Base-by-base conservation (phyloP, 176 grass and related monocot genomes). In the Aegilops speltoides region DNA sequence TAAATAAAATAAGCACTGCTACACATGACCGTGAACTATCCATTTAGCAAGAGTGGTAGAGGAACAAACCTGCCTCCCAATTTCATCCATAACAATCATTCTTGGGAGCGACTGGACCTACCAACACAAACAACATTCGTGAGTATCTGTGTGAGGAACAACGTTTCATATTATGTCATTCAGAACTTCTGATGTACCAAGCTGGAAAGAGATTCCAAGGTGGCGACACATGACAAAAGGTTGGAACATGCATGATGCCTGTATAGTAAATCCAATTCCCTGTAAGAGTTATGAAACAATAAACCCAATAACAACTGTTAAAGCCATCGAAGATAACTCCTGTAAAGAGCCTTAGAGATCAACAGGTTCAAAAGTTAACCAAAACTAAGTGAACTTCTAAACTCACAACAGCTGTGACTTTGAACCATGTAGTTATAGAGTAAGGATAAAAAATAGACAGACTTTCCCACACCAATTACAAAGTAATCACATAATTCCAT, bases 51-150 rank as follows among this genome's bases (percentile, higher is more conserved):
- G 13, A 68, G 22, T 80, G 59, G 43, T 38, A 75, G 17, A 85
- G 50, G 63, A 65, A 85, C 88, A 75, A 29, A 98, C 97, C 97
- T 96, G 88, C 83, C 88, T 98, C 65, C 97, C 94, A 73, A 98
- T 98, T 91, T 96, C 94, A 86, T 98, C 94, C 92, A 94, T 98
- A 68, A 98, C 91, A 87, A 98, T 98, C 96, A 98, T 98, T 91
- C 96, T 93, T 60, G 96, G 93, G 64, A 96, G 90, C 46, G 97
- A 98, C 74, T 79, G 88, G 70, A 94, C 97, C 97, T 98, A 76
- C 41, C 34, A 86, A 81, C 41, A 82, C 46, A 87, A 78, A 85
- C 63, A 82, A 28, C 52, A 79, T 89, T 40, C 84, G 73, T 38
- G 34, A 22, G 63, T 1, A 5, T 14, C 52, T 31, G 10, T 38